These are phyloP conservation scores for Colletotrichum agaves DNA, from an alignment of 2,329 filamentous ascomycete species.

Conservation along the genomic window DNA sequence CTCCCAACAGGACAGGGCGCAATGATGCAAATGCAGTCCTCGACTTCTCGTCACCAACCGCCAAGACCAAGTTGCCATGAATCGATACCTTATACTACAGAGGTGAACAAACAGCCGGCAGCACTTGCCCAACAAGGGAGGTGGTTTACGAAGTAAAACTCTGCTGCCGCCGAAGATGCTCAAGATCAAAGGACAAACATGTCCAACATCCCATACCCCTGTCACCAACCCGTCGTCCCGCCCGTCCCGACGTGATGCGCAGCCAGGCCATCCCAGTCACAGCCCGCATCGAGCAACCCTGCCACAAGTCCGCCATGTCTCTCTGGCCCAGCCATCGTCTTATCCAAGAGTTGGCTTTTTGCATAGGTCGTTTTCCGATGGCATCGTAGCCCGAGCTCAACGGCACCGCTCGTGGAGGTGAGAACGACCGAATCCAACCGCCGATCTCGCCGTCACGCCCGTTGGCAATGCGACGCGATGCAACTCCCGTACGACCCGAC, in stretches of 20 bases:
- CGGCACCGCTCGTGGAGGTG: background rate
- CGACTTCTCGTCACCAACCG: slow-evolving; percentile 29
- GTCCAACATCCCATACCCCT: background rate
- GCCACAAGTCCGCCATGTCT: background rate
- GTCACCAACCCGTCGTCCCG: slow-evolving; percentile 11
- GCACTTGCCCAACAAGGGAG: background rate
- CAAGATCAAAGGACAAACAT: slow-evolving; percentile 9
- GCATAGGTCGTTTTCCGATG: background rate
- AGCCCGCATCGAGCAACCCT: slow-evolving; percentile 4
- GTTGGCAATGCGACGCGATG: too few relatives aligned
- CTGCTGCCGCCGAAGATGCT: background rate
- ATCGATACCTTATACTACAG: background rate
- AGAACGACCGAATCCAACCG: too few relatives aligned
- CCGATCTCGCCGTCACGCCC: too few relatives aligned
- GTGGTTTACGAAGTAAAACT: background rate
- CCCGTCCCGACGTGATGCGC: slow-evolving; percentile 19
- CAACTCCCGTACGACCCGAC: too few relatives aligned
- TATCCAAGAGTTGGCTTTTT: background rate
- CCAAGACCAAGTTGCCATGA: slow-evolving; percentile 19
- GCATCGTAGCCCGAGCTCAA: background rate
- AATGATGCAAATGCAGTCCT: slow-evolving; percentile 25
- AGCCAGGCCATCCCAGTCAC: slow-evolving; percentile 4
- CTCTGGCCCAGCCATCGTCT: slow-evolving; percentile 1
- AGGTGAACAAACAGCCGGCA: slow-evolving; percentile 2
- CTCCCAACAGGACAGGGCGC: background rate